Evolutionary conservation across 768 basidiomycete genomes (phyloP), one percentile per base, ranked within the genome.

Genomic region (Naganishia vaughanmartiniae): DNA sequence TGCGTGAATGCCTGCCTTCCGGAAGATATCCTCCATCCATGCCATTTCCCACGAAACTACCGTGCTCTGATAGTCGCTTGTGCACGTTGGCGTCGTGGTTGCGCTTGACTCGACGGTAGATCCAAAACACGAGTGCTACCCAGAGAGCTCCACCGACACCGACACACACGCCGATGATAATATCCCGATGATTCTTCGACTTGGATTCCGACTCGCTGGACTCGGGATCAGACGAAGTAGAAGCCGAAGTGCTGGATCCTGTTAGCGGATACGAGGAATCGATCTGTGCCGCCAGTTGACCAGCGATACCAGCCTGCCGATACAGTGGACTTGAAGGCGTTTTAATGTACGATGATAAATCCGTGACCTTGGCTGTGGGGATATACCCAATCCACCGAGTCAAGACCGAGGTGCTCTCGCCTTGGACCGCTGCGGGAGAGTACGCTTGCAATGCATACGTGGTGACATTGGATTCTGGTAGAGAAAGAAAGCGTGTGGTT

Each of bases 311-410:
- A 21, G 75, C 83, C 31, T 80, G 85, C 0, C 82, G 88, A 81
- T 92, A 93, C 79, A 93, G 88, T 17, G 74, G 73, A 26, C 89
- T 90, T 17, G 83, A 83, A 70, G 81, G 82, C 30, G 85, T 84
- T 74, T 87, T 87, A 78, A 93, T 86, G 80, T 88, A 84, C 17
- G 78, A 58, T n/a, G 74, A 84, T 15, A 97, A 88, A 0, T 83
- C 80, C 72, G 86, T 80, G 55, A 94, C 88, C 6, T 82, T 69
- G 54, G 79, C 73, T 0, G 72, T 48, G 0, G 90, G 89, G 67
- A 96, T 87, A 77, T 87, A 92, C 0, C 85, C 89, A 26, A 89
- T 83, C 83, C 83, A 94, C 69, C 87, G 83, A 2, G 93, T 94
- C 65, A 85, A 84, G 15, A 95, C 85, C 54, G 84, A 34, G 6